Evolutionary conservation across 2,329 filamentous ascomycete species (phyloP), one percentile per base, ranked within the genome.

Genomic region (Biscogniauxia marginata): DNA sequence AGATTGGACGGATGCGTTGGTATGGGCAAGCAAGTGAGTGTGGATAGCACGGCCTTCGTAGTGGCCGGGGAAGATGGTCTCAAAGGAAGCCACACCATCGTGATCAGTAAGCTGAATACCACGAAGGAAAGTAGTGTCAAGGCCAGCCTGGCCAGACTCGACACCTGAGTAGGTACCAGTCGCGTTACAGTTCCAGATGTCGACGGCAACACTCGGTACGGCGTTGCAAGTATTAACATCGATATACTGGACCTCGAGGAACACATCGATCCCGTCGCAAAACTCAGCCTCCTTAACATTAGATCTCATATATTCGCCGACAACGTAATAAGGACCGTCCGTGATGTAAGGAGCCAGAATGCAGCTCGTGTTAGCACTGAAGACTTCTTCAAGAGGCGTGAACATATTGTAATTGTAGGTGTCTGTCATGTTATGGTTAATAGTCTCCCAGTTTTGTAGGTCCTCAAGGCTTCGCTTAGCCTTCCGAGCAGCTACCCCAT

Each of bases 71-170:
- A 79, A 75, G 20, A 75, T 73, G 7, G 77, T 81, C 46, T 78
- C 73, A 60, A 82, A 81, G 48, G 68, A 66, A 9, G 74, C 76
- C 7, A 81, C 75, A 48, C 80, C 79, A 18, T 80, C 75, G 21
- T 68, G 56, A 58, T 81, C 73, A 1, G 78, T 77, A 24, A 74
- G 59, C 62, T 79, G 75, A 54, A 82, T 73, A 47, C 79, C 80
- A 16, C 80, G 75, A 3, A 81, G 72, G 69, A 75, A 81, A 8
- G 76, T 79, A 5, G 71, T 67, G 56, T 77, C 72, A 59, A 72
- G 43, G 16, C 73, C 74, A 30, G 53, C 65, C 61, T 72, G 43
- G 53, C 60, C 71, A 20, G 61, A 67, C 57, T 69, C 65, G 54
- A 71, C 65, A 18, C 70, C 70, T 0, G 63, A 66, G 67, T 79